Evolutionary conservation across 352 stramenopile genomes (phyloP).

Genomic region (Globisporangium barbulae): DNA sequence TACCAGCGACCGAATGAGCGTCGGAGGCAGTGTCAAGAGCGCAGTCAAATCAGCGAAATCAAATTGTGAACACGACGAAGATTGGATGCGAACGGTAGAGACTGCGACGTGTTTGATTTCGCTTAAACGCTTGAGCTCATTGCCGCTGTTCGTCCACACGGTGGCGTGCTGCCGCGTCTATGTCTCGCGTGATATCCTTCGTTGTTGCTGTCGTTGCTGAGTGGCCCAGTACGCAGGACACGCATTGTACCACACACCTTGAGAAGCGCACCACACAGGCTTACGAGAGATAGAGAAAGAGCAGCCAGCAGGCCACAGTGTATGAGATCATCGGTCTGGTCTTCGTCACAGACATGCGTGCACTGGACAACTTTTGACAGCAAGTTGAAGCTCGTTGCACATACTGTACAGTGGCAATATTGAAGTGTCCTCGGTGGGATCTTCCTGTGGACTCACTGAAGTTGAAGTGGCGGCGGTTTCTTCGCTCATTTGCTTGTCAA

Average conservation of each 20-base stretch:
- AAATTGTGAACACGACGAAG: no score
- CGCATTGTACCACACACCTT: not conserved
- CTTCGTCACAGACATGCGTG: no score
- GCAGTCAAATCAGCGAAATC: not conserved
- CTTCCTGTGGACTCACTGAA: not conserved
- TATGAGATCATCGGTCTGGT: no score
- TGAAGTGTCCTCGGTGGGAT: not conserved
- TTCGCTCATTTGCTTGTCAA: not conserved
- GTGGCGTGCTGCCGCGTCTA: no score
- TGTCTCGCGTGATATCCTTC: no score
- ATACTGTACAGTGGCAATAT: not conserved
- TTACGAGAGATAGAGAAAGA: not conserved
- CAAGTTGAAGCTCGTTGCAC: not conserved
- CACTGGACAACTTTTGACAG: not conserved
- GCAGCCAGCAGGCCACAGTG: not conserved
- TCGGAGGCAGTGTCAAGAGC: not conserved
- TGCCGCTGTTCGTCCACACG: no score
- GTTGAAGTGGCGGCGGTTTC: not conserved
- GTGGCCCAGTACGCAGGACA: no score
- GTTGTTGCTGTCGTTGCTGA: no score
- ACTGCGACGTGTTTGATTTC: no score
- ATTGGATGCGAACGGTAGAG: no score
- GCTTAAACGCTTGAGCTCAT: no score
- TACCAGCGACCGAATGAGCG: no score
- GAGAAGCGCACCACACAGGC: not conserved